Conservation (phyloP, 2,329 filamentous ascomycete species). For the Apiospora kogelbergensis region DNA sequence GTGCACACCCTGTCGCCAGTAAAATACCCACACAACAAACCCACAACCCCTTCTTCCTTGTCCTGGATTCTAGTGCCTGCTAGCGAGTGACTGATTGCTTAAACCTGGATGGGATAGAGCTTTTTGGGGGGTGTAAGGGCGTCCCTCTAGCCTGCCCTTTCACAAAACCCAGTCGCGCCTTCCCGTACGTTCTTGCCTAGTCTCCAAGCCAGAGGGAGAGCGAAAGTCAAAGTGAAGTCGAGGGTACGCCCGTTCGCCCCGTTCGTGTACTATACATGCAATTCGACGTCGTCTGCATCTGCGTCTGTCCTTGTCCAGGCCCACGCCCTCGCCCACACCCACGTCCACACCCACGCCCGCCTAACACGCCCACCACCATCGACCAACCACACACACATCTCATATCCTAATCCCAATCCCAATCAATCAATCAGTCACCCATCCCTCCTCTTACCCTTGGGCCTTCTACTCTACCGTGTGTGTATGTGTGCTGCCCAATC, state of each 20-base stretch:
- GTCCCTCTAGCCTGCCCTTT: constrained; percentile 2
- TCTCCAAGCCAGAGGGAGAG: background rate
- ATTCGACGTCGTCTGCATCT: background rate
- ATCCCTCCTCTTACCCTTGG: background rate
- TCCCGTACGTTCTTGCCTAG: constrained; percentile 1
- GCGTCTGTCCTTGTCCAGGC: too few relatives aligned
- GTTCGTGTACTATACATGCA: constrained; percentile 3
- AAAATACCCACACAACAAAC: background rate
- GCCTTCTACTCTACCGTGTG: background rate
- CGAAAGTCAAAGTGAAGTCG: background rate
- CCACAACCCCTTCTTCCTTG: background rate
- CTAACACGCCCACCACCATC: too few relatives aligned
- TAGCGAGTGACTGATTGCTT: constrained; percentile 4
- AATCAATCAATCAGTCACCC: constrained; percentile 3
- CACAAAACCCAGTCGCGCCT: background rate
- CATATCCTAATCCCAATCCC: constrained; percentile 8
- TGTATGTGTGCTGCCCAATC: constrained; percentile 1
- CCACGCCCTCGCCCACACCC: background rate
- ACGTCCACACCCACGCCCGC: background rate
- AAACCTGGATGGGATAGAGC: background rate
- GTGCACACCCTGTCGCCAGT: background rate
- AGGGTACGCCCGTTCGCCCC: constrained; percentile 5
- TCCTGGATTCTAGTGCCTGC: too few relatives aligned
- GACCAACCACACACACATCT: background rate
- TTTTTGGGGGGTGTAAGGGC: constrained; percentile 3